Percentiles rank a stretch among this genome's conserved stretches.
These are phyloP conservation scores for Hypomontagnella monticulosa DNA, from an alignment of 495 filamentous ascomycete genomes.

Conservation along the genomic window DNA sequence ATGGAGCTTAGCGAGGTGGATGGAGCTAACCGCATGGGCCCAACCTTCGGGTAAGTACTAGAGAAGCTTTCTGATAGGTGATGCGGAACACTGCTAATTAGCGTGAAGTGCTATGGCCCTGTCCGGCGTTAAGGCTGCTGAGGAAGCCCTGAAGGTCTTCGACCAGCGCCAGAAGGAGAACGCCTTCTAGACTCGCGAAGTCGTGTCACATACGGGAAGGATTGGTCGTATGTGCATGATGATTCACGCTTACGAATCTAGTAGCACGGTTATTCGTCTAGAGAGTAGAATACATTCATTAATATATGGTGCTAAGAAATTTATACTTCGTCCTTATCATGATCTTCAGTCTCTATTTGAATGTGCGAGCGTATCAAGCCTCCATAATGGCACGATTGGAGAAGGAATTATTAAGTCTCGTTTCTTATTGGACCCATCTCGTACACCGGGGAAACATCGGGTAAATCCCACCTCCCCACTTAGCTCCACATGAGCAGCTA, in stretches of 20 bases:
- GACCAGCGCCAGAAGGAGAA: conserved; percentile 71
- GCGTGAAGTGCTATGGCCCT: conserved; percentile 78
- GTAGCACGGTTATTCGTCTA: background rate
- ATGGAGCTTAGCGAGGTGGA: conserved; percentile 95
- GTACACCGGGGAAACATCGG: no score
- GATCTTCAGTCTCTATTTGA: background rate
- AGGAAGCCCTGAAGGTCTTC: conserved; percentile 81
- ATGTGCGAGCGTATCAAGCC: no score
- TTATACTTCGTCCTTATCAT: background rate
- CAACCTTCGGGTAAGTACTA: conserved; percentile 53
- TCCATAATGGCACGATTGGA: no score
- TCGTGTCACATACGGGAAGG: background rate
- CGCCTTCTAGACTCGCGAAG: conserved; percentile 23
- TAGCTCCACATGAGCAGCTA: no score
- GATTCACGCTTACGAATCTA: conserved; percentile 2
- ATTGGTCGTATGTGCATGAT: background rate
- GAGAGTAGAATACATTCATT: conserved; percentile 19
- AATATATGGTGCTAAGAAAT: background rate
- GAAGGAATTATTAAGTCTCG: no score
- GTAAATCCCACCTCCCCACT: no score
- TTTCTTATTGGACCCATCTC: no score
- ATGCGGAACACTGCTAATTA: background rate
- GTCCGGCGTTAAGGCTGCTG: conserved; percentile 85
- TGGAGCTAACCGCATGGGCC: conserved; percentile 81
- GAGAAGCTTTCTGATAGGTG: conserved; percentile 21